Base-by-base conservation (phyloP, 306 rosid genomes). In the Heteromeles arbutifolia region DNA sequence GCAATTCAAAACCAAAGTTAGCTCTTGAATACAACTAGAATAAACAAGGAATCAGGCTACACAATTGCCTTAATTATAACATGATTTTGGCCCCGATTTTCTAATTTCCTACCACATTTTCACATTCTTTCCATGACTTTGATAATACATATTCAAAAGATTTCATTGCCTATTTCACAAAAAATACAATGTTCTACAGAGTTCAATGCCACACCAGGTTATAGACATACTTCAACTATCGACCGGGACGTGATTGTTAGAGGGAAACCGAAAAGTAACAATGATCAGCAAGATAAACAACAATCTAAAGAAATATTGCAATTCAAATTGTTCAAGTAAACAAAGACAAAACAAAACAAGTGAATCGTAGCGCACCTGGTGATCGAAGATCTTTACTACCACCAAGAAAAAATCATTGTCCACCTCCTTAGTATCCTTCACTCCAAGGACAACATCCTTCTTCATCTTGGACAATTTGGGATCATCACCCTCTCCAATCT, bases 361-460 rank as follows among this genome's bases (percentile, higher is more conserved):
- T 17, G 21, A 44, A 72, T 22, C 17, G 9, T 53, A 22, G 3
- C 69, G 43, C 75, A 92, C 99, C 99, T 92, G 97, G 81, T 96
- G 99, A 76, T 96, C 97, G 15, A 63, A 74, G 44, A 96, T 96
- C 85, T 89, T 92, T 22, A 96, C 99, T 18, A 96, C 92, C 37
- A 90, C 99, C 87, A 96, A 83, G 91, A 96, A 96, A 80, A 96
- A 96, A 85, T 96, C 99, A 86, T 92, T 96, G 70, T 92, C 96
- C 80, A 96, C 92, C 76, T 96, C 98, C 78, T 77, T 89, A 43
- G 87, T 87, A 75, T 96, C 98, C 83, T 96, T 90, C 13, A 88
- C 98, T 2, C 99, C 99, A 71, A 92, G 97, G 80, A 96, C 97
- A 13, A 96, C 99, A 69, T 96, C 92, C 79, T 92, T 96, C 82